A percentile compares a stretch with the other conserved stretches of the same genome.
Evolutionary conservation across 192 early-diverging fungal genomes (phyloP).

Genomic region (Spizellomyces punctatus): DNA sequence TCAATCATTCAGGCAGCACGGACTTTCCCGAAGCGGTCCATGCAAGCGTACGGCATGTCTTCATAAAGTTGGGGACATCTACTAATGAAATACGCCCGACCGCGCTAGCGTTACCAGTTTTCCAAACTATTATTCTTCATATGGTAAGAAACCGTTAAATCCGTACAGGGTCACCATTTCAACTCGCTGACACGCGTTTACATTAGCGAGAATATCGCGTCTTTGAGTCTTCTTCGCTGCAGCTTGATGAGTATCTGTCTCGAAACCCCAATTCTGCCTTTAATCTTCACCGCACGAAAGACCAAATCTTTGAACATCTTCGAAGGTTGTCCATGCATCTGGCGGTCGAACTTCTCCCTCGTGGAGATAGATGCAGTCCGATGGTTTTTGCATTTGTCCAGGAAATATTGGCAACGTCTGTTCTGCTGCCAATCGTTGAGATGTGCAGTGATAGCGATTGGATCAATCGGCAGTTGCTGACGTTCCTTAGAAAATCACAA

Average conservation of each 20-base stretch:
- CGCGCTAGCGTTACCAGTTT: constrained; percentile 29
- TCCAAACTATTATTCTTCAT: constrained; percentile 36
- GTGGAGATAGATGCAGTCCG: constrained; percentile 36
- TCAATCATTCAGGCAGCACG: constrained; percentile 42
- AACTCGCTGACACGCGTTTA: background rate
- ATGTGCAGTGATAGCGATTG: constrained; percentile 39
- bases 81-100: constrained; percentile 18
- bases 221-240: constrained; percentile 33
- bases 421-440: constrained; percentile 45
- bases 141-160: constrained; percentile 16
- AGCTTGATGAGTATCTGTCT: constrained; percentile 36
- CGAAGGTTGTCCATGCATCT: constrained; percentile 39
- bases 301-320: constrained; percentile 32
- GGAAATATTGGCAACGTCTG: constrained; percentile 53
- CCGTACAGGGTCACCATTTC: background rate
- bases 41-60: constrained; percentile 21
- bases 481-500: constrained; percentile 19
- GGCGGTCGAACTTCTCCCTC: constrained; percentile 32
- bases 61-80: constrained; percentile 26
- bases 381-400: constrained; percentile 42
- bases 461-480: constrained; percentile 42
- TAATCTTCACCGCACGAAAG: constrained; percentile 1
- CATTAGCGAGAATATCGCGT: constrained; percentile 39
- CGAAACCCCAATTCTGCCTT: constrained; percentile 36
- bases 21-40: constrained; percentile 42